phyloP scores from a whole-genome alignment of 2,329 filamentous ascomycete species.

The Cladosporium sp. region DNA sequence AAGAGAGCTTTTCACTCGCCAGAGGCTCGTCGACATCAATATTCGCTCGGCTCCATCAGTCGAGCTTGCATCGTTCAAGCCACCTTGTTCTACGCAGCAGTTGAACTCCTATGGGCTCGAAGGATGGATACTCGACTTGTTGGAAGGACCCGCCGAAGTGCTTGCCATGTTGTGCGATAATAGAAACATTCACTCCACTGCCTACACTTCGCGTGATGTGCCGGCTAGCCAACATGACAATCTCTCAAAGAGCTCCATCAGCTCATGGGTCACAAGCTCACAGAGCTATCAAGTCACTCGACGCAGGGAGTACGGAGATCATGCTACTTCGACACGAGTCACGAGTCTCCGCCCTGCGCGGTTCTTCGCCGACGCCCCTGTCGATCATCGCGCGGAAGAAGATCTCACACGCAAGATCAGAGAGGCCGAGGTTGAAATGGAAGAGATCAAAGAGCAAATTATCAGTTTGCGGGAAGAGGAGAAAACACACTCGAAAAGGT shows the following conservation, averaged over 20 bases:
- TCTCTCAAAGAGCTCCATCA: slow-evolving; percentile 58
- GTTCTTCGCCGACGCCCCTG: slow-evolving; percentile 73
- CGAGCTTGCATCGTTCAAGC: slow-evolving; percentile 51
- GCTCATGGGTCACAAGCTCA: slow-evolving; percentile 65
- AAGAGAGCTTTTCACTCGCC: slow-evolving; percentile 56
- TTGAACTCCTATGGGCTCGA: slow-evolving; percentile 64
- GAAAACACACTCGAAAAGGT: slow-evolving; percentile 16
- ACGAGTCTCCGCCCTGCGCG: slow-evolving; percentile 56
- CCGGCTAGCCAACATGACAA: slow-evolving; percentile 63
- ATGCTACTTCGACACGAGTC: slow-evolving; percentile 66
- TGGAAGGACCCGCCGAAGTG: slow-evolving; percentile 77
- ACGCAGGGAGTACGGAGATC: slow-evolving; percentile 74
- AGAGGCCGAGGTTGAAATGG: slow-evolving; percentile 37
- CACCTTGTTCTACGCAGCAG: slow-evolving; percentile 54
- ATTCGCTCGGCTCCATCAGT: slow-evolving; percentile 60
- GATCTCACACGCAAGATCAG: slow-evolving; percentile 54
- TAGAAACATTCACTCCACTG: slow-evolving; percentile 63
- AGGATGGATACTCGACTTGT: slow-evolving; percentile 71
- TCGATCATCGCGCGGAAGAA: slow-evolving; percentile 62
- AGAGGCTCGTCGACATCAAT: slow-evolving; percentile 66
- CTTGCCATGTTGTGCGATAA: slow-evolving; percentile 83
- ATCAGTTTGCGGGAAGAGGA: slow-evolving; percentile 17
- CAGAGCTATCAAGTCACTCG: slow-evolving; percentile 62
- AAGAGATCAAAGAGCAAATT: slow-evolving; percentile 36
- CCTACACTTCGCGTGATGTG: slow-evolving; percentile 60